Conservation (phyloP, 352 stramenopile species). For the Pythium myriotylum region DNA sequence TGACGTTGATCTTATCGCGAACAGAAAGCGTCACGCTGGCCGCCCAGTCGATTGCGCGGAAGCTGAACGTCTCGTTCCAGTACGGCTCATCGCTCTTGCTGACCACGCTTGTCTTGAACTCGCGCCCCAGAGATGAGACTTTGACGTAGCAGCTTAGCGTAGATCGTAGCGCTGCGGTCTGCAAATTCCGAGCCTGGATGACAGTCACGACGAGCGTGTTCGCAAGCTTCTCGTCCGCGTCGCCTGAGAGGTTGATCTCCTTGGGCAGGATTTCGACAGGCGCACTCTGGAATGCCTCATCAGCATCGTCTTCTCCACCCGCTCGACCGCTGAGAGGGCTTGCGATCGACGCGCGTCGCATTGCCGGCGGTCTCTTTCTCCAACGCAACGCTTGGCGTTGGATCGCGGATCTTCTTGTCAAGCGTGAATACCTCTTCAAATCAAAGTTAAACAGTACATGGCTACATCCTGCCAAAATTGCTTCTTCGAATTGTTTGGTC, state of each 20-base stretch:
- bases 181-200: constrained; percentile 59
- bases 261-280: constrained; percentile 64
- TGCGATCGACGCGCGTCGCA: constrained; percentile 18
- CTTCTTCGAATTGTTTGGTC: too few relatives aligned
- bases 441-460: background rate
- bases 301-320: constrained; percentile 3
- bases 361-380: constrained; percentile 3
- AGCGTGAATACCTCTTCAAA: constrained; percentile 1
- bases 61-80: constrained; percentile 82
- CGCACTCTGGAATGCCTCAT: constrained; percentile 27
- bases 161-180: constrained; percentile 46
- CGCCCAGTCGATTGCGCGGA: constrained; percentile 69
- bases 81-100: constrained; percentile 59
- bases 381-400: background rate
- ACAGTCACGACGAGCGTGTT: constrained; percentile 80
- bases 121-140: constrained; percentile 56
- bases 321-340: background rate
- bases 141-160: constrained; percentile 80
- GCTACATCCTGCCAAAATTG: constrained; percentile 4
- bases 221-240: constrained; percentile 56
- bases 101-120: constrained; percentile 76
- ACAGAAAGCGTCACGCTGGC: constrained; percentile 65
- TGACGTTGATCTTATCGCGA: constrained; percentile 71
- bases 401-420: background rate
- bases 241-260: constrained; percentile 53